Evolutionary conservation across 331 rosid species (phyloP), one percentile per base, ranked within the genome.

Genomic region (Rosa hybrid): DNA sequence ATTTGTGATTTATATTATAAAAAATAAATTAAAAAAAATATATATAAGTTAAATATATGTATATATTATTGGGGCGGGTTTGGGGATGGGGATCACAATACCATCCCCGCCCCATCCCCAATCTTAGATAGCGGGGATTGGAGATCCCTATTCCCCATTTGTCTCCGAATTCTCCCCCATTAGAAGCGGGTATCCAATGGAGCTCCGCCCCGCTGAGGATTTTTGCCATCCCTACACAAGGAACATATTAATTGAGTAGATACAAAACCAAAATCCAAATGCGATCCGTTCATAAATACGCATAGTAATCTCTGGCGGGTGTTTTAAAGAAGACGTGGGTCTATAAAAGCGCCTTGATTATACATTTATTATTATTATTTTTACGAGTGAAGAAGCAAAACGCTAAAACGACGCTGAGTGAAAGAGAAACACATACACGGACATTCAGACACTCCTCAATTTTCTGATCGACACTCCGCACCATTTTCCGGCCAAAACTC

Each of bases 301-400:
- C 48, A 38, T 16, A 38, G 71, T 38, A 38, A 41, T 38, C 46
- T 38, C 21, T 67, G 48, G 12, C 46, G 71, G 48, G 21, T 34
- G 71, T 65, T 67, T 67, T 67, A 13, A 67, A 39, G 71, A 64
- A 8, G 46, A 65, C 48, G 69, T 63, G 69, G 7, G 69, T 14
- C 71, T 38, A 38, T 38, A 16, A 67, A 67, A 67, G 11, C 14
- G 48, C 20, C n/a, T 64, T 60, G 14, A 59, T 3, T 6, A n/a
- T 34, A 3, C 39, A 34, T 34, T 14, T 53, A 5, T 6, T 3
- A 13, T 17, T 23, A 23, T 60, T 23, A 12, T 60, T 60, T 0
- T 21, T 64, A 64, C 71, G 7, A 38, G 23, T 34, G 45, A 65
- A 65, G 21, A 65, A 34, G 20, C 39, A n/a, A n/a, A 56, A 56